Percentiles rank a stretch among this genome's conserved stretches.
These are phyloP conservation scores for Candida ulmi DNA, from an alignment of 805 yeast genomes.

Conservation along the genomic window DNA sequence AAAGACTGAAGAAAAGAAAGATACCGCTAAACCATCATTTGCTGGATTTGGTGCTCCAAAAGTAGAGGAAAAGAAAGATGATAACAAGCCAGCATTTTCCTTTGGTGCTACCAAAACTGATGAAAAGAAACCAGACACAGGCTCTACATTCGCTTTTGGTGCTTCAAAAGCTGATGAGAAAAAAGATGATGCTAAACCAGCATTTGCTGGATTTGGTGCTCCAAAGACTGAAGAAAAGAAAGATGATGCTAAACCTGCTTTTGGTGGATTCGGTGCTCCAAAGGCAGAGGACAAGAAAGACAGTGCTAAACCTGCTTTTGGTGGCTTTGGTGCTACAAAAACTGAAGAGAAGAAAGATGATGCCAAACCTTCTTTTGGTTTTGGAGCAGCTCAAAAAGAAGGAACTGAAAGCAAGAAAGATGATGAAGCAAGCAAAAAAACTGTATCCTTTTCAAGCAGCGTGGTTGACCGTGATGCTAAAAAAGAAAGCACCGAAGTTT, in stretches of 20 bases:
- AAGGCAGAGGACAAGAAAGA: slow-evolving; percentile 6
- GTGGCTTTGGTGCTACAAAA: slow-evolving; percentile 20
- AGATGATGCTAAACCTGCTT: slow-evolving; percentile 5
- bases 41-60: slow-evolving; percentile 6
- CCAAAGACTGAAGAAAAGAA: slow-evolving; percentile 9
- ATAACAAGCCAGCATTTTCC: slow-evolving; percentile 11
- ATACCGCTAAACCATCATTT: slow-evolving; percentile 10
- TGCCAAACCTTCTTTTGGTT: slow-evolving; percentile 13
- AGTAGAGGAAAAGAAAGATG: slow-evolving; percentile 9
- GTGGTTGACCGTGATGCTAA: slow-evolving; percentile 22
- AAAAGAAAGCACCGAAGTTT: slow-evolving; percentile 43
- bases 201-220: slow-evolving; percentile 12
- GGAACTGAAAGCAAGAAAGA: too few species aligned
- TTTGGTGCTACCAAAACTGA: slow-evolving; percentile 13
- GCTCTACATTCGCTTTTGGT: not conserved
- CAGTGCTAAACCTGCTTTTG: slow-evolving; percentile 4
- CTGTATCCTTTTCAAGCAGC: slow-evolving; percentile 23
- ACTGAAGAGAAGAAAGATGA: slow-evolving; percentile 12
- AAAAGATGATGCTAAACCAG: slow-evolving; percentile 8
- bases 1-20: slow-evolving; percentile 4
- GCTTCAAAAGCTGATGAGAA: slow-evolving; percentile 5
- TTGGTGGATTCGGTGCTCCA: slow-evolving; percentile 16
- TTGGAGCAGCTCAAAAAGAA: slow-evolving; percentile 10
- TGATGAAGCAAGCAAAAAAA: slow-evolving; percentile 19
- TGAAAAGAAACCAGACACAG: slow-evolving; percentile 4